Base-by-base conservation (phyloP, 2,329 filamentous ascomycete genomes). In the Diatrype stigma region DNA sequence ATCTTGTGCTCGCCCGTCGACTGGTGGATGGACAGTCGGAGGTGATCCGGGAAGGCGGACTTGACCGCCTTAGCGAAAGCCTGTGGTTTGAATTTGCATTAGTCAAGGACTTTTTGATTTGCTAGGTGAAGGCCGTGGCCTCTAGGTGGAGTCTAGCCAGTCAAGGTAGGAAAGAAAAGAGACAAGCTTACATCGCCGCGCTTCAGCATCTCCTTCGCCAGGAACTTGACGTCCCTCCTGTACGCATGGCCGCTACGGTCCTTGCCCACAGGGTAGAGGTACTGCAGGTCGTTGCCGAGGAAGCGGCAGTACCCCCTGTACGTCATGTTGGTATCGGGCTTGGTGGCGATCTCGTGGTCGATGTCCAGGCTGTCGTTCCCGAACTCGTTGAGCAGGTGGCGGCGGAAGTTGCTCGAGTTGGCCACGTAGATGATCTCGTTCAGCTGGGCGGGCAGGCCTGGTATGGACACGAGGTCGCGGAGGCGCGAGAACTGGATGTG, bases 291-390 rank as follows among this genome's bases (percentile, higher is more conserved):
- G 0, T 70, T 74, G 30, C 73, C 66, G 1, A 81, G 68, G 48
- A 81, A 81, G 34, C 71, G 73, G 54, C 74, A 72, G 47, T 79
- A 80, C 1, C 78, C 77, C 0, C 71, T 63, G 53, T 80, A 80
- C 3, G 77, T 80, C 55, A 78, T 58, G 30, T 69, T 70, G 4
- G 73, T 72, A 46, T 80, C 76, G 3, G 72, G 65, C 32, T 71
- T 68, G 11, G 68, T 62, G 7, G 65, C 66, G 22, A 78, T 74
- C 10, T 70, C 67, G 5, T 72, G 63, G 56, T 71, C 70, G n/a
- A 69, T 58, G 42, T 75, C 70, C 55, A 73, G 70, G 23, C 73
- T 69, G 0, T 66, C 56, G 0, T 65, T 63, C 14, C 70, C 70
- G 50, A 74, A 78, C 2, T 62, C 65, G 51, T 76, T 74, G 4